A percentile compares a stretch with the other conserved stretches of the same genome.
These are phyloP conservation scores for Diversispora eburnea DNA, from an alignment of 192 early-diverging fungal species.

Conservation along the genomic window DNA sequence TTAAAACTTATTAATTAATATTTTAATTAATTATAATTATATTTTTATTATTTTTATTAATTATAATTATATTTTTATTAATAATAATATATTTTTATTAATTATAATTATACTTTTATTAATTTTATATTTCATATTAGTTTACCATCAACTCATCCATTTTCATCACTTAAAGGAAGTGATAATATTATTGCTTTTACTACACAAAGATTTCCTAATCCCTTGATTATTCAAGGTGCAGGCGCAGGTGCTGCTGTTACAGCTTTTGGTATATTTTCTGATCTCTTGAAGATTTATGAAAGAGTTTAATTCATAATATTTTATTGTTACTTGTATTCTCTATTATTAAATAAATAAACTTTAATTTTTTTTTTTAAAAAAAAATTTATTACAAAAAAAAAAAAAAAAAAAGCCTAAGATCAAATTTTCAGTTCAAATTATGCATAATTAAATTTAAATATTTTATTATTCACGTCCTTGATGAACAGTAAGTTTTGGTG, in stretches of 20 bases:
- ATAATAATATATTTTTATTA: conserved; percentile 13
- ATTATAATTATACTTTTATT: not conserved
- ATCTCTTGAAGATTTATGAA: conserved; percentile 84
- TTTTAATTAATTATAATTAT: not conserved
- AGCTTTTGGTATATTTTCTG: conserved; percentile 95
- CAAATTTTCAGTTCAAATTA: too few relatives aligned
- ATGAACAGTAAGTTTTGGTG: conserved; percentile 23
- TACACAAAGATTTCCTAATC: conserved; percentile 90
- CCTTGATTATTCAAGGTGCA: conserved; percentile 91
- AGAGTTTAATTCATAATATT: conserved; percentile 31
- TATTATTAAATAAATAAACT: too few relatives aligned
- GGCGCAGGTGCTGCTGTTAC: conserved; percentile 97
- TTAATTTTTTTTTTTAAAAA: too few relatives aligned
- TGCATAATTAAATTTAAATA: too few relatives aligned
- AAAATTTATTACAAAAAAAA: too few relatives aligned
- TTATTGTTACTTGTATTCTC: not conserved
- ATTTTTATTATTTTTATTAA: not conserved
- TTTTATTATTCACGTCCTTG: conserved; percentile 7
- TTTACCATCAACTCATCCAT: conserved; percentile 86
- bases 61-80: not conserved
- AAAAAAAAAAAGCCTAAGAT: too few relatives aligned
- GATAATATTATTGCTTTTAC: conserved; percentile 98
- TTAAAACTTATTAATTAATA: too few relatives aligned
- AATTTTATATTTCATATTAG: too few relatives aligned
- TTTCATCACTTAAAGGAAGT: conserved; percentile 93